Base-by-base conservation (phyloP, 108 stramenopile genomes). In the Skeletonema marinoi region DNA sequence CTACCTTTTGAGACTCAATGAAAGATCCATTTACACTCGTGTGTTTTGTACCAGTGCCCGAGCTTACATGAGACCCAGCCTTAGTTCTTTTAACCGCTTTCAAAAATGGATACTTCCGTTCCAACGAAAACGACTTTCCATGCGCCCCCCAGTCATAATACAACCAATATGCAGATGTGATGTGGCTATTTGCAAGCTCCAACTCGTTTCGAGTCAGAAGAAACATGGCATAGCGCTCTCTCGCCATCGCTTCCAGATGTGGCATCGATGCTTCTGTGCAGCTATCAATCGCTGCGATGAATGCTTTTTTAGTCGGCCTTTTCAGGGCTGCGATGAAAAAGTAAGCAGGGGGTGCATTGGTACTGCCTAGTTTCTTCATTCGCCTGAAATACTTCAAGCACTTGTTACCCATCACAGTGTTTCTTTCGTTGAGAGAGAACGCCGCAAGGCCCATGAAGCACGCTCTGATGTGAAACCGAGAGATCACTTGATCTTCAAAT, bases 231-330 rank as follows among this genome's bases (percentile, higher is more conserved):
- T 62, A 79, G 31, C 66, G 74, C 66, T 84, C 83, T 51, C 72
- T 80, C 46, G 74, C 78, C 54, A 84, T 56, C 8, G 83, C 83
- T 70, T 74, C 74, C 46, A 84, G 29, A 44, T 84, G 74, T 2
- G 48, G 36, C 36, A 80, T 25, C 6, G 50, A 21, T 1, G 31
- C 46, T 21, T 69, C 48, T 7, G 17, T 5, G 66, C 83, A 84
- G 11, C 60, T 65, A 25, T 54, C 62, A 29, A 84, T 80, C 4
- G 83, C 83, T 12, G 62, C 41, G 8, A 65, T 54, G 51, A 74
- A 84, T 6, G 58, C 16, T 30, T 65, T 44, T n/a, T 29, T 75
- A n/a, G 17, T 70, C 60, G 73, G 64, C 21, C 65, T 59, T 16
- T 70, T 60, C 62, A 80, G 9, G 7, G 83, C 83, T 30, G 46